These are phyloP conservation scores for Trichoderma afroharzianum DNA, from an alignment of 2,329 filamentous ascomycete genomes.

Conservation along the genomic window DNA sequence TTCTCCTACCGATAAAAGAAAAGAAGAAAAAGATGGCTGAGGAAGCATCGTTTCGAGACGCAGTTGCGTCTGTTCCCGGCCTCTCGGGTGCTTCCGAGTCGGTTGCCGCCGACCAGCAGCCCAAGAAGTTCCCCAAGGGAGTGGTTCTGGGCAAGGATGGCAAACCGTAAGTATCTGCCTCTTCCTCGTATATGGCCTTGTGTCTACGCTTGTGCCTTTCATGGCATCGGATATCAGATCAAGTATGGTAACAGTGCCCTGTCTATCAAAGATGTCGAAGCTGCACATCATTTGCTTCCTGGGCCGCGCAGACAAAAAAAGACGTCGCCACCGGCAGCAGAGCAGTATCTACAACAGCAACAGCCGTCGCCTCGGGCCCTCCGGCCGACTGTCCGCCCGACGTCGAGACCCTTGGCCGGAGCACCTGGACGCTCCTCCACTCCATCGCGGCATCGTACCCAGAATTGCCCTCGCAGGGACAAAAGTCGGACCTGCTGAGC, in stretches of 20 bases:
- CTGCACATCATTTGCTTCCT: constrained; percentile 32
- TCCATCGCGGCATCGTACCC: constrained; percentile 88
- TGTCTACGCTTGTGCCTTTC: not conserved
- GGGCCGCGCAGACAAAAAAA: constrained; percentile 26
- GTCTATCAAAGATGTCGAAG: constrained; percentile 30
- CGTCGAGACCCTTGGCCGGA: constrained; percentile 79
- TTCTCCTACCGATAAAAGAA: not conserved
- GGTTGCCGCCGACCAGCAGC: constrained; percentile 29
- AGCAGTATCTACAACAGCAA: constrained; percentile 24
- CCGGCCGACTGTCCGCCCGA: constrained; percentile 80
- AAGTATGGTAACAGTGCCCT: not conserved
- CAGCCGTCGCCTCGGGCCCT: constrained; percentile 35
- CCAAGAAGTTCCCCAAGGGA: constrained; percentile 63
- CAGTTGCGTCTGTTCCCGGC: constrained; percentile 20
- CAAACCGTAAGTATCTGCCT: constrained; percentile 64
- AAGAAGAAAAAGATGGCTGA: constrained; percentile 37
- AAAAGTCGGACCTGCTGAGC: constrained; percentile 71
- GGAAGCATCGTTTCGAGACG: constrained; percentile 32
- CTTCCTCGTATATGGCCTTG: not conserved
- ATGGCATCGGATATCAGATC: not conserved
- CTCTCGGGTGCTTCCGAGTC: constrained; percentile 19
- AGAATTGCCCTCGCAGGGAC: constrained; percentile 56
- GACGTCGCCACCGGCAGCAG: not conserved
- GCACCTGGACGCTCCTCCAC: constrained; percentile 91
- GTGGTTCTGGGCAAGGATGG: constrained; percentile 75